Conservation (phyloP, 2,329 filamentous ascomycete species). For the Bipolaris cookei region DNA sequence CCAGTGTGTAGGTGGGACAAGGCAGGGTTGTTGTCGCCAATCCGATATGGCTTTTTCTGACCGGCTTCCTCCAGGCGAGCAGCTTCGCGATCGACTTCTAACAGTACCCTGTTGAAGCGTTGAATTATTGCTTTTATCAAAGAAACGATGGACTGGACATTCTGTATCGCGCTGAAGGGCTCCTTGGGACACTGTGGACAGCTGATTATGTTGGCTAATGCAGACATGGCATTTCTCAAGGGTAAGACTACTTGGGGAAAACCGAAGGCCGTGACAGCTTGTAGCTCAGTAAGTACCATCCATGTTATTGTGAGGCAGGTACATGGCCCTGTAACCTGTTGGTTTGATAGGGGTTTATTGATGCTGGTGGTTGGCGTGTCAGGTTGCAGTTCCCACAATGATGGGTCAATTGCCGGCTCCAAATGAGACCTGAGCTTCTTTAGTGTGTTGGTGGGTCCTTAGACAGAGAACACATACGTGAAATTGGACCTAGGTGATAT, state of each 20-base stretch:
- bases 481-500: slow-evolving; percentile 10
- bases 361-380: neutral
- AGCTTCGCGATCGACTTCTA: slow-evolving; percentile 51
- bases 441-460: neutral
- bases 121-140: slow-evolving; percentile 53
- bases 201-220: slow-evolving; percentile 47
- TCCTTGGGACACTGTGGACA: slow-evolving; percentile 53
- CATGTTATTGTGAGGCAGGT: slow-evolving; percentile 56
- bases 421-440: slow-evolving; percentile 17
- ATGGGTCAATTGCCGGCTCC: slow-evolving; percentile 33
- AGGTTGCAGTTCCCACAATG: slow-evolving; percentile 30
- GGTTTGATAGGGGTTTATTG: slow-evolving; percentile 3
- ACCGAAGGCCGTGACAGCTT: slow-evolving; percentile 45
- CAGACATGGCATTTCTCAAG: slow-evolving; percentile 52
- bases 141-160: slow-evolving; percentile 51
- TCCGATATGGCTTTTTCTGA: slow-evolving; percentile 51
- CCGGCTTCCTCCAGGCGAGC: slow-evolving; percentile 36
- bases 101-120: slow-evolving; percentile 51
- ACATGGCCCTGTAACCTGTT: slow-evolving; percentile 39
- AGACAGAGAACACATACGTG: slow-evolving; percentile 19
- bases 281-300: slow-evolving; percentile 52
- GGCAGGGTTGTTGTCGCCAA: slow-evolving; percentile 52
- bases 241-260: slow-evolving; percentile 54
- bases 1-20: slow-evolving; percentile 54
- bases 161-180: slow-evolving; percentile 54